Evolutionary conservation across 2,329 filamentous ascomycete species (phyloP), one percentile per base, ranked within the genome.

Genomic region (Aaosphaeria arxii): DNA sequence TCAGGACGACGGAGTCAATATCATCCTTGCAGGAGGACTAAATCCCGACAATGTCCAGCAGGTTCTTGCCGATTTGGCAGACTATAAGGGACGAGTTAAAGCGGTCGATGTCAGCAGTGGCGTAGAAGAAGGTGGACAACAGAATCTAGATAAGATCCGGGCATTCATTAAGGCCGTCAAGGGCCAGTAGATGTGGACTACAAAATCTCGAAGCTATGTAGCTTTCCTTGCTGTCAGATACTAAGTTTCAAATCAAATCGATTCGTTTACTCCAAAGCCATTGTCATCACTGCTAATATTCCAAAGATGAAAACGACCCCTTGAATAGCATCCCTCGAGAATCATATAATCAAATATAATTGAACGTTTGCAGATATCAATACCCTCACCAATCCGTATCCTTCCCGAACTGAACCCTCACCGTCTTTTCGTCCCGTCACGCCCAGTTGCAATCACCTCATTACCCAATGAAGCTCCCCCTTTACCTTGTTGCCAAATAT

Each of bases 31-130:
- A 6, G 94, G 94, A 9, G 95, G 94, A 0, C 67, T 99, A 47
- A 84, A 84, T 51, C 84, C 89, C 1, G 83, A 86, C 3, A 99
- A 96, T 62, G 87, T 99, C 5, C 75, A 75, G 1, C 76, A 82
- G 5, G 79, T 82, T 6, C 74, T 99, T 13, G 74, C 77, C 24
- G 78, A 80, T 11, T 73, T 92, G 11, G 86, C 84, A 0, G 75
- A 80, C 5, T 67, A 82, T 7, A 76, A 77, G 29, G 76, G 76
- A 7, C 82, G 85, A 50, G 82, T 96, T 9, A 75, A 91, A 32
- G 91, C 87, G 2, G 88, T 99, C 4, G 94, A 99, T 74, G 89
- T 96, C 17, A 96, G 91, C 70, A 96, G 89, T 63, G 95, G 95
- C 0, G 91, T 99, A 2, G 94, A 97, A 72, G 62, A 64, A 31